Evolutionary conservation across 225 moss, liverwort and hornwort species (phyloP).

Genomic region (Sphagnum tenellum): DNA sequence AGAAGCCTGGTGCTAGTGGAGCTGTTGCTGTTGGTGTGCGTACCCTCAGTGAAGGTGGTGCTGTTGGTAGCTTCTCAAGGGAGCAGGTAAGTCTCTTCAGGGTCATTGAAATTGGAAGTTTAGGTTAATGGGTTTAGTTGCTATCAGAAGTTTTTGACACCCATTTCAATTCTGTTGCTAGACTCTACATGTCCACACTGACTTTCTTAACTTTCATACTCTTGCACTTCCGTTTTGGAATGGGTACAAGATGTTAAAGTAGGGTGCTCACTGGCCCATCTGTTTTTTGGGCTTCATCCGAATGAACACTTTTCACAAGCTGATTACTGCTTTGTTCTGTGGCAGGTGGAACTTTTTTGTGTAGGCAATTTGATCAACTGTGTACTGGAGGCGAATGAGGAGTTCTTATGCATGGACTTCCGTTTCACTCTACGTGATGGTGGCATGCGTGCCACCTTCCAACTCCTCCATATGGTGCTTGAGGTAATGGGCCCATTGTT

Average conservation of each 20-base stretch:
- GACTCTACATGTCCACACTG: too few relatives aligned
- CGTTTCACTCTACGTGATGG: constrained; percentile 99
- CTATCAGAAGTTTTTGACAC: too few relatives aligned
- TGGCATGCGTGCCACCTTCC: constrained; percentile 98
- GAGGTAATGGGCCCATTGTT: constrained; percentile 39
- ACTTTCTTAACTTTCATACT: too few relatives aligned
- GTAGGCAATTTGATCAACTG: constrained; percentile 98
- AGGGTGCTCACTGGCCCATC: too few relatives aligned
- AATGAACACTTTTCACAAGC: too few relatives aligned
- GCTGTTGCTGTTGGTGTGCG: constrained; percentile 98
- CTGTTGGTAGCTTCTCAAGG: constrained; percentile 88
- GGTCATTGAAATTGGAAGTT: too few relatives aligned
- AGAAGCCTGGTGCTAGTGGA: constrained; percentile 76
- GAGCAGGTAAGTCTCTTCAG: constrained; percentile 54
- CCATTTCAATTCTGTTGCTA: too few relatives aligned
- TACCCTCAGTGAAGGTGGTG: constrained; percentile 98
- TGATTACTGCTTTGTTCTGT: too few relatives aligned
- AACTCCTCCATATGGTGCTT: constrained; percentile 96
- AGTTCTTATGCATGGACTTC: constrained; percentile 99
- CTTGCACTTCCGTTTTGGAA: too few relatives aligned
- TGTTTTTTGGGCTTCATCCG: too few relatives aligned
- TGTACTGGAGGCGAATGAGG: constrained; percentile 95
- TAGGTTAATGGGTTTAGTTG: too few relatives aligned
- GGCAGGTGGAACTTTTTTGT: constrained; percentile 97
- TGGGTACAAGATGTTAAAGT: too few relatives aligned